Base-by-base conservation (phyloP, 495 filamentous ascomycete genomes). In the Astrocystis sublimbata region DNA sequence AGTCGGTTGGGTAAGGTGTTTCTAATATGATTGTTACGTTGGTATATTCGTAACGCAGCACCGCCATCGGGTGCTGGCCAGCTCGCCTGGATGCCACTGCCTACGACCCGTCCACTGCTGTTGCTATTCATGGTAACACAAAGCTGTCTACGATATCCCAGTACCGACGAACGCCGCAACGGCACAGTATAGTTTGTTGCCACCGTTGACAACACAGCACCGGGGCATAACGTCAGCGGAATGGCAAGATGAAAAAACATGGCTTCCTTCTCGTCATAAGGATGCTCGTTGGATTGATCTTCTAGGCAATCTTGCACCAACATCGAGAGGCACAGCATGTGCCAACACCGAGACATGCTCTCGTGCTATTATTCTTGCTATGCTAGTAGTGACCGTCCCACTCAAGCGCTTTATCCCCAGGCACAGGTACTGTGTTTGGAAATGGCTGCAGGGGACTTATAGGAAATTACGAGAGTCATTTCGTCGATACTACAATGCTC, bases 1-100 rank as follows among this genome's bases (percentile, higher is more conserved):
- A 43, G 40, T 31, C 21, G 40, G 53, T 57, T 57, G 53, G 53
- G 53, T 45, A 33, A 57, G 54, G 54, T 57, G 28, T 36, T 28
- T 23, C 31, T 9, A 36, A 21, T 36, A 19, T 45, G 17, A 8
- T 12, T 30, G 41, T 21, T 43, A 8, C n/a, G 28, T 35, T 21
- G 12, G 30, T 1, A 52, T n/a, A 23, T 52, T 17, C 49, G 49
- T 23, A 21, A 35, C 28, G 30, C 17, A 33, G 49, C 9, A 36
- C 49, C 35, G 13, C 26, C 28, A 38, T 41, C 23, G 26, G 52
- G 28, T 30, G 23, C 38, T 41, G 36, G 38, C 35, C 55, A 58
- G 42, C n/a, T n/a, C n/a, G n/a, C n/a, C n/a, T n/a, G n/a, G n/a
- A n/a, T n/a, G n/a, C n/a, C n/a, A n/a, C n/a, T n/a, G 51, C 33